A percentile compares a stretch with the other conserved stretches of the same genome.
Evolutionary conservation across 2,329 filamentous ascomycete genomes (phyloP).

Genomic region (Scedosporium boydii): DNA sequence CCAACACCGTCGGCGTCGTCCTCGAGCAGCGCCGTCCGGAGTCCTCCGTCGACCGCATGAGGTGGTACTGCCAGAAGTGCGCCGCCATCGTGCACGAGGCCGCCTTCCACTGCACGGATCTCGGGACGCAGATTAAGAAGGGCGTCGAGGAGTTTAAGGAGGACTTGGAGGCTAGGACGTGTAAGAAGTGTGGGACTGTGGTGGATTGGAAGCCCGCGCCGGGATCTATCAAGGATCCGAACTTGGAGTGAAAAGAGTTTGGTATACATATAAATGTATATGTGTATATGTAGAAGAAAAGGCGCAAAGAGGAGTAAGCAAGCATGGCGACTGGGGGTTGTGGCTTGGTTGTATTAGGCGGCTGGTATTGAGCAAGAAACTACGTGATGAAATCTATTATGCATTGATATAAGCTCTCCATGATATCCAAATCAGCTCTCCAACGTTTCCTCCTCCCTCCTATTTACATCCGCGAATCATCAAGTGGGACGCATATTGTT

Average conservation of each 20-base stretch:
- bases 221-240: constrained; percentile 51
- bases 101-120: constrained; percentile 76
- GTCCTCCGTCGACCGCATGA: constrained; percentile 63
- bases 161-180: constrained; percentile 59
- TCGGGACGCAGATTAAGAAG: constrained; percentile 90
- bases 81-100: constrained; percentile 71
- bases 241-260: constrained; percentile 25
- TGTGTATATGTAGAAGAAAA: not conserved
- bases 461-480: not conserved
- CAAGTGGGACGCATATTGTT: not conserved
- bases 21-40: constrained; percentile 74
- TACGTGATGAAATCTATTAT: not conserved
- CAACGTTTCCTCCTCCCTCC: not conserved
- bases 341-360: not conserved
- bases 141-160: constrained; percentile 75
- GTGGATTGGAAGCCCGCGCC: constrained; percentile 60
- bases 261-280: not conserved
- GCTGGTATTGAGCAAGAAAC: not conserved
- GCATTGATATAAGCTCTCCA: not conserved
- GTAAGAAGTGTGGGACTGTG: constrained; percentile 64
- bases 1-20: constrained; percentile 87
- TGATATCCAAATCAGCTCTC: too few species aligned
- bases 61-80: constrained; percentile 82
- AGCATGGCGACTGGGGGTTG: not conserved
- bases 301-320: too few species aligned